These are phyloP conservation scores for Gossypium australe DNA, from an alignment of 345 rosid genomes.

Conservation along the genomic window DNA sequence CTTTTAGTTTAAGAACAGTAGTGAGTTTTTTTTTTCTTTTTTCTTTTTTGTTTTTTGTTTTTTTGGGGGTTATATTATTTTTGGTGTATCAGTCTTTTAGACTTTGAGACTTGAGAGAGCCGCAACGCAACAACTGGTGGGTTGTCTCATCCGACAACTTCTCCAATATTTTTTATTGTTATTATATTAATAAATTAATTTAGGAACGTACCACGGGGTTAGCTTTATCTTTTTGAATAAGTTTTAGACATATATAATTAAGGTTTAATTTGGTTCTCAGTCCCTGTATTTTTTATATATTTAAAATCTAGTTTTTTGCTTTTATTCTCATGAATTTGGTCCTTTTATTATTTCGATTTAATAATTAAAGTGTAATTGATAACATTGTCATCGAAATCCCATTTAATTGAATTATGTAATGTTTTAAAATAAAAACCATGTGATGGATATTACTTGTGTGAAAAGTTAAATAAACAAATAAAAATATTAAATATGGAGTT, in stretches of 20 bases:
- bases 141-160: conserved; percentile 38
- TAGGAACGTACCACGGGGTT: neutral
- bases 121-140: conserved; percentile 44
- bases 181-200: neutral
- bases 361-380: too few species aligned
- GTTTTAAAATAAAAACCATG: too few species aligned
- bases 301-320: too few species aligned
- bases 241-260: neutral
- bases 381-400: too few species aligned
- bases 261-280: neutral
- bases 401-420: too few species aligned
- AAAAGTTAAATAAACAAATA: too few species aligned
- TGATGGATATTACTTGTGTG: too few species aligned
- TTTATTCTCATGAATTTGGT: too few species aligned
- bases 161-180: neutral
- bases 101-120: neutral
- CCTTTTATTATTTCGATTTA: too few species aligned
- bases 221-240: neutral
- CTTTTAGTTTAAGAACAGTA: neutral
- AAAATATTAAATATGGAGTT: too few species aligned
- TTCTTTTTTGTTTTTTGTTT: neutral
- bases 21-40: neutral
- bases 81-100: neutral
- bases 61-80: neutral
- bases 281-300: too few species aligned